Evolutionary conservation across 139 green algal genomes (phyloP).

Genomic region (Asterochloris erici): DNA sequence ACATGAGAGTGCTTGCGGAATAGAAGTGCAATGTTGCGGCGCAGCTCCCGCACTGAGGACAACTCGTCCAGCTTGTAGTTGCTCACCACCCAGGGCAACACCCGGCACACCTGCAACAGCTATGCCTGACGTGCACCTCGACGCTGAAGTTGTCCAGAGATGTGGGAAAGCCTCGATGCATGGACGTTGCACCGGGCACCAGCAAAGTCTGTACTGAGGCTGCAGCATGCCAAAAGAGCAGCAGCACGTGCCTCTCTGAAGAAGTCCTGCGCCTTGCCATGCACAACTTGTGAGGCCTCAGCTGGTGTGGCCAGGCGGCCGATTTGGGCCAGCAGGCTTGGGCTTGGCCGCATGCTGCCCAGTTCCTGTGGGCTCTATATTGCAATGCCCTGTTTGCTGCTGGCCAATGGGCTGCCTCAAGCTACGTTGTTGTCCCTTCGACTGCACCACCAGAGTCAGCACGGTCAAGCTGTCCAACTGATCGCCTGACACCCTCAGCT

Average conservation of each 20-base stretch:
- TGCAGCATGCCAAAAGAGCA: not conserved
- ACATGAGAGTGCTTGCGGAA: constrained; percentile 39
- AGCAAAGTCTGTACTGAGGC: not conserved
- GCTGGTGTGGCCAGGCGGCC: constrained; percentile 5
- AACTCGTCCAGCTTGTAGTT: constrained; percentile 59
- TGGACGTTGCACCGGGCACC: not conserved
- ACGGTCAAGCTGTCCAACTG: not conserved
- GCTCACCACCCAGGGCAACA: constrained; percentile 41
- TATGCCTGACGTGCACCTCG: not conserved
- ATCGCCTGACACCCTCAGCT: not conserved
- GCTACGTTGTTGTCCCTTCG: not conserved
- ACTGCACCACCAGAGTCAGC: not conserved
- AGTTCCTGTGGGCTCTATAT: no score
- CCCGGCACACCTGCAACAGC: constrained; percentile 37
- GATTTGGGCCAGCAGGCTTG: no score
- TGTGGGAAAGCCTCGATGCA: not conserved
- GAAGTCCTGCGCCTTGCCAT: constrained; percentile 22
- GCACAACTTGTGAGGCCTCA: not conserved
- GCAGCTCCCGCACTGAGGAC: constrained; percentile 33
- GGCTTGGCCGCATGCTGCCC: no score
- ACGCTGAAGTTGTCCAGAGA: not conserved
- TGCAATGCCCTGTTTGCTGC: no score
- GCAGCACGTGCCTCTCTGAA: constrained; percentile 19
- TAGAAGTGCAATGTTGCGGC: constrained; percentile 36
- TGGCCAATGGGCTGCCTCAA: no score